Evolutionary conservation across 805 yeast species (phyloP), one percentile per base, ranked within the genome.

Genomic region (Zygosaccharomyces siamensis): DNA sequence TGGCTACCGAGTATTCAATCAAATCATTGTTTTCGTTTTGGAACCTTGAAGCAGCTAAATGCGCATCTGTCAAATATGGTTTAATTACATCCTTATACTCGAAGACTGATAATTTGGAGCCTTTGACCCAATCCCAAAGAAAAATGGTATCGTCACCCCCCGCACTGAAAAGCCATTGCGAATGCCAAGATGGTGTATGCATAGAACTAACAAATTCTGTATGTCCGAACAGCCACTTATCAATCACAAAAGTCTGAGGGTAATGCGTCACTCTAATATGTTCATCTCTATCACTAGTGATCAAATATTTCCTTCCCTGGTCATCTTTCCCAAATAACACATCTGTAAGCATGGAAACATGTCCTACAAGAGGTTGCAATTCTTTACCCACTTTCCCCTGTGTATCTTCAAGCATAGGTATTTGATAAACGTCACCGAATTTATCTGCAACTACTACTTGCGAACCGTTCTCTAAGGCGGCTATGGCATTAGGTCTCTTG

Each of bases 271-370:
- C 75, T 64, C 95, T 78, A 53, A 93, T 85, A 67, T 95, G 99
- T 68, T 93, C 99, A 68, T 93, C 99, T 68, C 99, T 78, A 70
- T 93, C 99, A 33, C 90, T 81, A 1, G 95, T 82, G 47, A 92
- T 74, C 12, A 90, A 64, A 51, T 68, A 84, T 39, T 66, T 47
- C 50, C 77, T 76, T 7, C 74, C 77, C 0, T 54, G 39, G 1
- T 58, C 26, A 43, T 57, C 59, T 24, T 43, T 49, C 2, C 52
- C 48, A 42, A 58, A 44, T n/a, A 54, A 46, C 2, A 90, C 76
- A 53, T 83, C 89, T n/a, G 95, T 86, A 52, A 93, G 76, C 97
- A 93, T 89, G 2, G 97, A 90, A 4, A 93, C 98, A 68, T 93
- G 99, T 6, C 99, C 99, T 46, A 92, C 70, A 5, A 92, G 74